Percentiles rank a stretch among this genome's conserved stretches.
Evolutionary conservation across 805 yeast species (phyloP).

Genomic region (Kockiozyma suomiensis): DNA sequence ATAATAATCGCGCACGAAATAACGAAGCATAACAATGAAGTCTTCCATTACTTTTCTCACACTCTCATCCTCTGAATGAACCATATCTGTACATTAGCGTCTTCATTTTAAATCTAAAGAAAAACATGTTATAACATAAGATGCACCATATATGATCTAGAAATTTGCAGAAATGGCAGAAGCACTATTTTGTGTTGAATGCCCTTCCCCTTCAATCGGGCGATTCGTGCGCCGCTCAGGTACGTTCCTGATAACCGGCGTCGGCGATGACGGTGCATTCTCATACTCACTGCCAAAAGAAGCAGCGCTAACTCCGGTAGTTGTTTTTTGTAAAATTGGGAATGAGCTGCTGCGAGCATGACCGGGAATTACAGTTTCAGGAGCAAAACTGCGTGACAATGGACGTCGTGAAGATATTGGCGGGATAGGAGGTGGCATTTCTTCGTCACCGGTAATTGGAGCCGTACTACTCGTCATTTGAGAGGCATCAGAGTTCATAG

Average conservation of each 20-base stretch:
- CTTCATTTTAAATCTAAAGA: neutral
- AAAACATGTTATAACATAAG: neutral
- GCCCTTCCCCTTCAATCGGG: neutral
- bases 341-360: slow-evolving; percentile 4
- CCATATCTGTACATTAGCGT: no score
- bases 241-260: slow-evolving; percentile 4
- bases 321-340: neutral
- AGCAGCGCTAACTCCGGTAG: neutral
- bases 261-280: neutral
- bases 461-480: neutral
- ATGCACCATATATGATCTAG: neutral
- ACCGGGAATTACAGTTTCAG: neutral
- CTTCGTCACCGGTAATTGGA: neutral
- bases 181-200: neutral
- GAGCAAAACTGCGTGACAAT: neutral
- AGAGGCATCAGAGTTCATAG: slow-evolving; percentile 5
- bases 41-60: no score
- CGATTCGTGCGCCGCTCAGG: slow-evolving; percentile 10
- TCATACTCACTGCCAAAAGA: neutral
- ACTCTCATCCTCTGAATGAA: no score
- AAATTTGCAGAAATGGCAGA: slow-evolving; percentile 7
- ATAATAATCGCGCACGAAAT: no score
- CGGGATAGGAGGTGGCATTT: slow-evolving; percentile 20
- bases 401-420: slow-evolving; percentile 24
- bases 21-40: no score